These are phyloP conservation scores for Millerozyma miso DNA, from an alignment of 805 yeast genomes.

Conservation along the genomic window DNA sequence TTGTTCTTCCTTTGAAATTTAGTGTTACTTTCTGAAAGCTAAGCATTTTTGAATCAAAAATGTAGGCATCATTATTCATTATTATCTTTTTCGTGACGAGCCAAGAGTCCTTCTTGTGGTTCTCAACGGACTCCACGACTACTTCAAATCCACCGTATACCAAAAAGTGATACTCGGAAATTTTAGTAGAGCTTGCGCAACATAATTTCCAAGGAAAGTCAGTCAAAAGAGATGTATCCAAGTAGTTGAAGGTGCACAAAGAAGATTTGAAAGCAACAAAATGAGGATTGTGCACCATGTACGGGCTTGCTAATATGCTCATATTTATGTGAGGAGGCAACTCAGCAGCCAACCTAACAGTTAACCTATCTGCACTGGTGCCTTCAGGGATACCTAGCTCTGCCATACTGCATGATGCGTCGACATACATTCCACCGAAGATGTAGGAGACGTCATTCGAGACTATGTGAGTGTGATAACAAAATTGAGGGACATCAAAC, in stretches of 20 bases:
- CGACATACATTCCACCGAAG: slow-evolving; percentile 34
- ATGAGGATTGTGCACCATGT: slow-evolving; percentile 35
- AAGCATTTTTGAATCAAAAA: slow-evolving; percentile 50
- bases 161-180: slow-evolving; percentile 55
- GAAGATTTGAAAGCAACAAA: slow-evolving; percentile 26
- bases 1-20: slow-evolving; percentile 11
- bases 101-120: slow-evolving; percentile 28
- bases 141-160: slow-evolving; percentile 68
- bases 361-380: slow-evolving; percentile 25
- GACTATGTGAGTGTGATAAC: slow-evolving; percentile 31
- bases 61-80: slow-evolving; percentile 51
- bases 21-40: slow-evolving; percentile 44
- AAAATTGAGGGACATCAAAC: slow-evolving; percentile 19
- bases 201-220: slow-evolving; percentile 48
- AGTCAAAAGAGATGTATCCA: slow-evolving; percentile 16
- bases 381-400: slow-evolving; percentile 30
- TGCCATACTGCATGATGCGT: slow-evolving; percentile 14
- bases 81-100: slow-evolving; percentile 38
- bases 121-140: slow-evolving; percentile 16
- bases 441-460: slow-evolving; percentile 25
- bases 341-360: slow-evolving; percentile 34
- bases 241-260: slow-evolving; percentile 27
- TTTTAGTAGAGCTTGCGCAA: slow-evolving; percentile 43
- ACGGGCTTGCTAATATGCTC: slow-evolving; percentile 35
- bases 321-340: slow-evolving; percentile 37